Evolutionary conservation across 116 monocot species (phyloP).

Genomic region (Cymodocea nodosa): DNA sequence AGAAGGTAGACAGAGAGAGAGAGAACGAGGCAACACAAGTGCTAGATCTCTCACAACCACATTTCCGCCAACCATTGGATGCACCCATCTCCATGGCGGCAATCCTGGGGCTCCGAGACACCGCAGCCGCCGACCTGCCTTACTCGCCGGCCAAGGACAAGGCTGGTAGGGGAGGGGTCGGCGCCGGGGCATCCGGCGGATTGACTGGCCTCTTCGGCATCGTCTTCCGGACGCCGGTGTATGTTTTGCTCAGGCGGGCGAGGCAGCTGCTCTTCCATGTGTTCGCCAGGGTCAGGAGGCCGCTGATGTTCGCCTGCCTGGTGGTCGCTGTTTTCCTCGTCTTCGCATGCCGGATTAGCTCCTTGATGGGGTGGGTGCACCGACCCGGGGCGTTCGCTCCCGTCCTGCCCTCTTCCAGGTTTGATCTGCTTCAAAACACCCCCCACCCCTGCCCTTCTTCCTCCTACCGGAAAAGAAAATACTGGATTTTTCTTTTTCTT

Average conservation of each 20-base stretch:
- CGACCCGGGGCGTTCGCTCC: not conserved
- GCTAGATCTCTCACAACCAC: not conserved
- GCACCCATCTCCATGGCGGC: not conserved
- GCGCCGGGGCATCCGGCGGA: not conserved
- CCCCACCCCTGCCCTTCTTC: too few species aligned
- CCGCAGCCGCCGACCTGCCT: not conserved
- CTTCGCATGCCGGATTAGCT: not conserved
- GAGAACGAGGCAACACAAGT: too few species aligned
- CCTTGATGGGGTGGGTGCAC: not conserved
- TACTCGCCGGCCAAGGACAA: slow-evolving; percentile 6
- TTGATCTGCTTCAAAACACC: not conserved
- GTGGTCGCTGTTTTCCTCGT: not conserved
- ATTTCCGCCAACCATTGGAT: not conserved
- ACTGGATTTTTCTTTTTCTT: not conserved
- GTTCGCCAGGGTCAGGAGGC: not conserved
- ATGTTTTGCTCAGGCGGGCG: not conserved
- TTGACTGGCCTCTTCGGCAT: too few species aligned
- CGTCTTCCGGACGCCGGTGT: not conserved
- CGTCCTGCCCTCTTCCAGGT: not conserved
- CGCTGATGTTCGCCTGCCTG: not conserved
- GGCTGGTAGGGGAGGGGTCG: not conserved
- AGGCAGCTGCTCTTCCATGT: not conserved
- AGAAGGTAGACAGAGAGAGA: too few species aligned
- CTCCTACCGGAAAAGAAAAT: not conserved
- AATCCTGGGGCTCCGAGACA: too few species aligned